Base-by-base conservation (phyloP, 75 land plant species). In the Selaginella moellendorffii region DNA sequence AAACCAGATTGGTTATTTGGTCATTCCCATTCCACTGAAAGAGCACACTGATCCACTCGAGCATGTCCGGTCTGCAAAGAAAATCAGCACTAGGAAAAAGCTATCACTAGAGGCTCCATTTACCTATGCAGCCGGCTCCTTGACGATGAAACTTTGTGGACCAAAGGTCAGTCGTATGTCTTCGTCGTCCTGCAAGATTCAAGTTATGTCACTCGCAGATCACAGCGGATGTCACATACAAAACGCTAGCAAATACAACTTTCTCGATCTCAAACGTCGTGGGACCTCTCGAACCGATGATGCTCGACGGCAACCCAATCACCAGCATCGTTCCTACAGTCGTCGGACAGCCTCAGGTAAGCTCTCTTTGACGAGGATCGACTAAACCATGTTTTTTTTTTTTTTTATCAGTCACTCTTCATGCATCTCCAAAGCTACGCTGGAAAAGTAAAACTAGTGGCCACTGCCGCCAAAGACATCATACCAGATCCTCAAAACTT, bases 401-500 rank as follows among this genome's bases (percentile, higher is more conserved):
- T 23, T 71, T 52, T 24, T 53, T 30, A 67, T 64, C 80, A 88
- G 95, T 78, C 84, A 5, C 51, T 88, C 27, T 76, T 74, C 8
- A 28, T 86, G 12, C 83, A 82, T 58, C 72, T 78, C n/a, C 82
- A 79, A 62, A 88, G 84, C 26, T 86, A 83, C 67, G 67, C 66
- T 68, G 71, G 77, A n/a, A 77, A 73, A 62, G 75, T 81, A 74
- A 79, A 46, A 12, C 20, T 88, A 63, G 81, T 73, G 24, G 12
- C 83, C 1, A 72, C 73, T 5, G 78, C 71, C 17, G 82, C 82
- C 14, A 69, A 71, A 64, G 70, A 63, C 2, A 64, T 72, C 36
- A 72, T 88, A 30, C 84, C 81, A 20, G 84, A 86, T 65, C 84
- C 91, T 53, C 74, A 81, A 59, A 63, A 61, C 54, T 70, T 86